phyloP scores from a whole-genome alignment of 176 grass and related monocot genomes.

The Triticum aestivum region IWGSC_CS_RefSeq_v2.1 NC_057811.1:147940775-147941274 shows the following conservation, averaged over 20 bases:
- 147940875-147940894: background rate
- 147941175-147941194: background rate
- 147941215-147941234: conserved; percentile 13
- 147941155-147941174: conserved; percentile 16
- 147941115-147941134: conserved; percentile 89
- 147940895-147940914: background rate
- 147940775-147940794: conserved; percentile 2
- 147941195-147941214: conserved; percentile 6
- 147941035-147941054: conserved; percentile 99
- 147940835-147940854: background rate
- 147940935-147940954: background rate
- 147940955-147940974: conserved; percentile 6
- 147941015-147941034: conserved; percentile 94
- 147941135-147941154: conserved; percentile 30
- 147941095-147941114: conserved; percentile 92
- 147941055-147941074: conserved; percentile 89
- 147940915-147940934: background rate
- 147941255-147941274: background rate
- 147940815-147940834: background rate
- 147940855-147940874: background rate
- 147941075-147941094: conserved; percentile 96
- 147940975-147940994: background rate
- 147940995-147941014: conserved; percentile 77
- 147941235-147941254: conserved; percentile 1
- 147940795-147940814: background rate